Percentiles rank a stretch among this genome's conserved stretches.
These are phyloP conservation scores for Colletotrichum plurivorum DNA, from an alignment of 2,329 filamentous ascomycete genomes.

Conservation along the genomic window DNA sequence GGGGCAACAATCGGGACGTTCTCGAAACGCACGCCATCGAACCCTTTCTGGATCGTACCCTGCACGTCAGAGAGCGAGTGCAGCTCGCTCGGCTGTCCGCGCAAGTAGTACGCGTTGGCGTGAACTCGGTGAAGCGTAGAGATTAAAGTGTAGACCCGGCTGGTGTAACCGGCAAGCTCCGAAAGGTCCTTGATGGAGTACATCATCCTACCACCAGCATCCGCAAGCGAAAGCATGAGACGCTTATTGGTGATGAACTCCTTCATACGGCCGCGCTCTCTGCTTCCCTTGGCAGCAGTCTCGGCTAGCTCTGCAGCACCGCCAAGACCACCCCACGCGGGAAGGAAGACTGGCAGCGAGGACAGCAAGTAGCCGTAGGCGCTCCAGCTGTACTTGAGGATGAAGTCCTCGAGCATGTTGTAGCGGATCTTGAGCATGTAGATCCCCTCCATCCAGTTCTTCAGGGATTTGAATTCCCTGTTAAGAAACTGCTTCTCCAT, in stretches of 20 bases:
- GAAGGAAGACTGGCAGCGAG: constrained; percentile 92
- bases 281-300: constrained; percentile 64
- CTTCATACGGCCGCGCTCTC: constrained; percentile 92
- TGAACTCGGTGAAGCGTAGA: constrained; percentile 95
- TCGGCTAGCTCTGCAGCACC: constrained; percentile 77
- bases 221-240: constrained; percentile 95
- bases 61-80: constrained; percentile 93
- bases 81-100: constrained; percentile 79
- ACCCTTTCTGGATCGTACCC: constrained; percentile 93
- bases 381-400: constrained; percentile 98
- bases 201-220: constrained; percentile 98
- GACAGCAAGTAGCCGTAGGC: constrained; percentile 96
- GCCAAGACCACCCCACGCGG: constrained; percentile 90
- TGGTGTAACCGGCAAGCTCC: constrained; percentile 95
- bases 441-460: constrained; percentile 98
- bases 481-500: constrained; percentile 96
- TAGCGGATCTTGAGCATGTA: constrained; percentile 98
- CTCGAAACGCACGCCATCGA: constrained; percentile 93
- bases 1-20: constrained; percentile 95
- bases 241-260: constrained; percentile 99
- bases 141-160: constrained; percentile 94
- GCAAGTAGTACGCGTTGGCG: constrained; percentile 86
- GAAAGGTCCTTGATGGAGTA: constrained; percentile 99
- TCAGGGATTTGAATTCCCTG: constrained; percentile 91
- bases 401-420: constrained; percentile 98